Evolutionary conservation across 306 rosid genomes (phyloP), one percentile per base, ranked within the genome.

Genomic region (Vicia sativa): DNA sequence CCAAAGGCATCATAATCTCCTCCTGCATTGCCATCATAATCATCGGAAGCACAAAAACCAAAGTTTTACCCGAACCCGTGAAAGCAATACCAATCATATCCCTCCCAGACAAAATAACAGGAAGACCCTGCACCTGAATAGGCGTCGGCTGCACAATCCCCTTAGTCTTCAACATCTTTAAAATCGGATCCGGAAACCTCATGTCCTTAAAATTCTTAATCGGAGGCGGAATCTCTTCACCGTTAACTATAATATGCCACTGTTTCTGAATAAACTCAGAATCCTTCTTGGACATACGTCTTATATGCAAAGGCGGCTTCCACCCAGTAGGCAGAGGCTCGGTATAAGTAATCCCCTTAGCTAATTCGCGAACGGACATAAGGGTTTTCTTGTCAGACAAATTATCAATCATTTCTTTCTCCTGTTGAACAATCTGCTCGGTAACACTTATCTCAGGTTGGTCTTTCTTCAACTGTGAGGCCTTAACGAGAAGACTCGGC

Each of bases 11-110:
- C 91, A 90, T 85, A 42, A 90, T 89, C 62, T 92, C 96, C 83
- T 92, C 98, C 66, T 93, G 98, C 75, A 93, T 52, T 16, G 97
- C 96, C 25, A 93, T 25, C 96, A 93, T 93, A 45, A 93, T 90
- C 88, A 93, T 83, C 2, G 98, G 98, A 74, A 90, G 81, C 76
- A 88, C 97, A 82, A 93, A 93, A 9, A 88, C 97, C 45, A 90
- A 68, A 9, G 96, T 93, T 83, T 93, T 93, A 11, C 98, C 98
- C 0, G 96, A 88, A 0, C 98, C 98, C 0, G 97, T 93, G 67
- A 90, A 93, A 1, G 97, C 98, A 49, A 93, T 93, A 52, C 98
- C 98, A 75, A 93, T 93, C 97, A 90, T 92, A 76, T 90, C 96
- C 66, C 98, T 67, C 11, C 98, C 98, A 0, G 98, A 75, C 44